A percentile compares a stretch with the other conserved stretches of the same genome.
These are phyloP conservation scores for Petunia hybrid DNA, from an alignment of 305 asterid species.

Conservation along the genomic window DNA sequence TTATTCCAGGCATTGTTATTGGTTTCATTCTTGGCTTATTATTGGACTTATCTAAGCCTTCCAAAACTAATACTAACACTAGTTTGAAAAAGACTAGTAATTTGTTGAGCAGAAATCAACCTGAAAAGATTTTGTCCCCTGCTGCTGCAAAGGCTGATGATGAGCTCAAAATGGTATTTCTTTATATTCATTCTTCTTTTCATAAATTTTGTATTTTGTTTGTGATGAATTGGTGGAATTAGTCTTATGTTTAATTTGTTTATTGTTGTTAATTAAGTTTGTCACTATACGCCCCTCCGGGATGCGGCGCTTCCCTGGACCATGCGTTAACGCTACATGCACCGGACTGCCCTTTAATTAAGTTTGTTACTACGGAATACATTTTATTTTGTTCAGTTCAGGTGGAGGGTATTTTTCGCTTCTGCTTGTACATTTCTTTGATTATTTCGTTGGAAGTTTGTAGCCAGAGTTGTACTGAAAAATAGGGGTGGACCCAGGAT, in stretches of 20 bases:
- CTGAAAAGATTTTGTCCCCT: slow-evolving; percentile 46
- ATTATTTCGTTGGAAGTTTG: not conserved
- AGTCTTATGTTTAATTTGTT: not conserved
- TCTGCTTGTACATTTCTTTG: not conserved
- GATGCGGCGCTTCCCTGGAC: too few relatives aligned
- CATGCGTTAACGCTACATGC: too few relatives aligned
- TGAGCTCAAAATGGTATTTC: slow-evolving; percentile 82
- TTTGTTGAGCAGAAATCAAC: slow-evolving; percentile 50
- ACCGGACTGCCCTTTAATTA: too few relatives aligned
- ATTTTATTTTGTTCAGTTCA: slow-evolving; percentile 6
- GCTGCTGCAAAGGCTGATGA: slow-evolving; percentile 46
- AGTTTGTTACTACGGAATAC: too few relatives aligned
- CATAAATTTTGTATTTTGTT: not conserved
- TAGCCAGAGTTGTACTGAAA: not conserved
- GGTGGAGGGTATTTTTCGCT: slow-evolving; percentile 15
- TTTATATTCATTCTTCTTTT: not conserved
- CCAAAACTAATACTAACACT: slow-evolving; percentile 40
- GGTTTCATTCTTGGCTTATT: slow-evolving; percentile 81
- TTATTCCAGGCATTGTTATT: slow-evolving; percentile 86
- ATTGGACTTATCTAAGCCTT: slow-evolving; percentile 66
- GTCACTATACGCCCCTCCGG: too few relatives aligned
- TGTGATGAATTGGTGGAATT: slow-evolving; percentile 1
- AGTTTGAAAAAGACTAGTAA: slow-evolving; percentile 48
- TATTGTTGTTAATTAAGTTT: not conserved
- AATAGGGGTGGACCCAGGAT: too few relatives aligned